phyloP scores from a whole-genome alignment of 805 yeast genomes.

The Sugiyamaella americana region DNA sequence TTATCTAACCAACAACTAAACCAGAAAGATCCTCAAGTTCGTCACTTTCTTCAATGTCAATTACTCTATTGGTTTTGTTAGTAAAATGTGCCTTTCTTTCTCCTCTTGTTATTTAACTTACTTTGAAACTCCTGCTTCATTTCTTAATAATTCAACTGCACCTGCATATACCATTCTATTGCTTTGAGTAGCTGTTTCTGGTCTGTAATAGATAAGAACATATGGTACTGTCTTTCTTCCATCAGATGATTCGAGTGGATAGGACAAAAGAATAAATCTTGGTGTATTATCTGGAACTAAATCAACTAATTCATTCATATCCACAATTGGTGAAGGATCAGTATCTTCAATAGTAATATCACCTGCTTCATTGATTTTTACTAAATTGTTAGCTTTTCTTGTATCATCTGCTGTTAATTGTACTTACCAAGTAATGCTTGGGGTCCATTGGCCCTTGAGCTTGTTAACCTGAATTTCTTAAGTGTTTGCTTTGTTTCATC shows the following conservation, averaged over 20 bases:
- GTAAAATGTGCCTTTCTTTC: conserved; percentile 3
- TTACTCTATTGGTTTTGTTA: conserved; percentile 38
- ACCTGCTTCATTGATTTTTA: conserved; percentile 14
- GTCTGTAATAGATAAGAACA: conserved; percentile 81
- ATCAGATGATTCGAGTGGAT: conserved; percentile 63
- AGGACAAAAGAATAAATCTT: conserved; percentile 65
- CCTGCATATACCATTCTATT: conserved; percentile 87
- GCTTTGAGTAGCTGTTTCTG: conserved; percentile 78
- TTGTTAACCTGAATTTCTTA: conserved; percentile 66
- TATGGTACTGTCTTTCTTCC: conserved; percentile 71
- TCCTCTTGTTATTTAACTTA: conserved; percentile 24
- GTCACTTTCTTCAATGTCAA: conserved; percentile 61
- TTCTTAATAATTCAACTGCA: conserved; percentile 73
- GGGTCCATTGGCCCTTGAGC: conserved; percentile 55
- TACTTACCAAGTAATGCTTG: conserved; percentile 56
- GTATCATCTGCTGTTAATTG: background rate
- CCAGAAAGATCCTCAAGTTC: conserved; percentile 57
- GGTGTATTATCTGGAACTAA: conserved; percentile 80
- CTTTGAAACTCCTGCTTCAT: conserved; percentile 68
- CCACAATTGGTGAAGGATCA: conserved; percentile 23
- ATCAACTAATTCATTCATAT: conserved; percentile 60
- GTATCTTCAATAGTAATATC: conserved; percentile 15
- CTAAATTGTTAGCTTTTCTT: background rate
- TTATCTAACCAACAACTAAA: conserved; percentile 7
- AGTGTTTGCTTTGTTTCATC: conserved; percentile 54